Evolutionary conservation across 1,284 basidiomycete genomes (phyloP).

Genomic region (Xerocomus minutiporus): DNA sequence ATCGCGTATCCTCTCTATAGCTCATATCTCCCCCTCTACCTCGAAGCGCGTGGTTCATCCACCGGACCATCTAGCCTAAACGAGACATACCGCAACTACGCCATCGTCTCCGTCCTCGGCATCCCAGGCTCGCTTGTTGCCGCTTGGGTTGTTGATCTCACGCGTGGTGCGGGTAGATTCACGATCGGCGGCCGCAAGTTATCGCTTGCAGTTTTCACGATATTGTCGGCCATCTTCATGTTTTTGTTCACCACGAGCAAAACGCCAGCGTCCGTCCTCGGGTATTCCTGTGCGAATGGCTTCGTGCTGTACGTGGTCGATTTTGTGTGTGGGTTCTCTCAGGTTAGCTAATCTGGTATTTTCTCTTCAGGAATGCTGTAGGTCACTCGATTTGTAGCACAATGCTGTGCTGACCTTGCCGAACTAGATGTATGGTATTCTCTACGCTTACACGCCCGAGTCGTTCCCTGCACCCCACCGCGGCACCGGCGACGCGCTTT

Average conservation of each 20-base stretch:
- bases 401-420: not conserved
- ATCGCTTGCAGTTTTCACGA: conserved; percentile 48
- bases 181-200: conserved; percentile 47
- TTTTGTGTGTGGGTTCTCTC: not conserved
- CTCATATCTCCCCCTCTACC: conserved; percentile 50
- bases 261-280: conserved; percentile 44
- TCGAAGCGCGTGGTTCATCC: conserved; percentile 39
- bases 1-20: conserved; percentile 60
- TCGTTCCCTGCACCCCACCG: conserved; percentile 62
- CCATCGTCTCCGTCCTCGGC: conserved; percentile 46
- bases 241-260: conserved; percentile 59
- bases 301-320: conserved; percentile 38
- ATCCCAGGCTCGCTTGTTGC: conserved; percentile 58
- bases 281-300: conserved; percentile 49
- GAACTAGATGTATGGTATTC: conserved; percentile 53
- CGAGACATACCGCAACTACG: conserved; percentile 47
- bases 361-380: conserved; percentile 31
- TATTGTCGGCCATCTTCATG: conserved; percentile 53
- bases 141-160: conserved; percentile 50
- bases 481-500: conserved; percentile 61
- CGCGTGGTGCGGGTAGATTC: conserved; percentile 27
- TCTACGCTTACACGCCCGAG: conserved; percentile 61
- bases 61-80: conserved; percentile 29
- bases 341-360: conserved; percentile 15
- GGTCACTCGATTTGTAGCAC: conserved; percentile 4